Percentiles rank a stretch among this genome's conserved stretches.
These are phyloP conservation scores for Ormosia semicastrata DNA, from an alignment of 306 rosid genomes.

Conservation along the genomic window DNA sequence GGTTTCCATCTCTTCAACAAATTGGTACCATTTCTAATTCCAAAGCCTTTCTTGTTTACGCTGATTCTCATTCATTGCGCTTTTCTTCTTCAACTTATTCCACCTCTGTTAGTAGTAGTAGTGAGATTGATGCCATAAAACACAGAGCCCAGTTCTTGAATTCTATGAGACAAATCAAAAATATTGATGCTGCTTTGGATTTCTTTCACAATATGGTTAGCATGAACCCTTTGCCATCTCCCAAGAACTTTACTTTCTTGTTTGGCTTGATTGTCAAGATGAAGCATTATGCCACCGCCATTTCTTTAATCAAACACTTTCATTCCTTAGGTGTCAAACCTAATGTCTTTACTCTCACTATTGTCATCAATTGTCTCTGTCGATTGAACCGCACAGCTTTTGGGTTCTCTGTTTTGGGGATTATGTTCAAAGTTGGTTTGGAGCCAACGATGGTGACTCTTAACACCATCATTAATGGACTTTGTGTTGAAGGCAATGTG, in stretches of 20 bases:
- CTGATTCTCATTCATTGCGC: not conserved
- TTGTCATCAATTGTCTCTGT: slow-evolving; percentile 18
- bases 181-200: not conserved
- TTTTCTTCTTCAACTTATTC: not conserved
- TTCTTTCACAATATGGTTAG: not conserved
- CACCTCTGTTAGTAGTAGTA: not conserved
- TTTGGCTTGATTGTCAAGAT: not conserved
- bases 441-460: not conserved
- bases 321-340: not conserved
- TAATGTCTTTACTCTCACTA: not conserved
- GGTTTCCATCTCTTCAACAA: no score
- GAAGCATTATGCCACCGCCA: not conserved
- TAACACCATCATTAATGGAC: slow-evolving; percentile 9
- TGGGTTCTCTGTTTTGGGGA: slow-evolving; percentile 13
- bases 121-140: not conserved
- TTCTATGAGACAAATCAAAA: not conserved
- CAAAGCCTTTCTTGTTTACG: no score
- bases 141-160: not conserved
- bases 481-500: not conserved
- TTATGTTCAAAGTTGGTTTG: slow-evolving; percentile 12
- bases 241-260: not conserved
- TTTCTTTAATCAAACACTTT: slow-evolving; percentile 1
- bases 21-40: no score
- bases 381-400: not conserved
- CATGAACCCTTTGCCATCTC: slow-evolving; percentile 12